These are phyloP conservation scores for Leishmania major DNA, from an alignment of 208 protist genomes.

Conservation along the genomic window DNA sequence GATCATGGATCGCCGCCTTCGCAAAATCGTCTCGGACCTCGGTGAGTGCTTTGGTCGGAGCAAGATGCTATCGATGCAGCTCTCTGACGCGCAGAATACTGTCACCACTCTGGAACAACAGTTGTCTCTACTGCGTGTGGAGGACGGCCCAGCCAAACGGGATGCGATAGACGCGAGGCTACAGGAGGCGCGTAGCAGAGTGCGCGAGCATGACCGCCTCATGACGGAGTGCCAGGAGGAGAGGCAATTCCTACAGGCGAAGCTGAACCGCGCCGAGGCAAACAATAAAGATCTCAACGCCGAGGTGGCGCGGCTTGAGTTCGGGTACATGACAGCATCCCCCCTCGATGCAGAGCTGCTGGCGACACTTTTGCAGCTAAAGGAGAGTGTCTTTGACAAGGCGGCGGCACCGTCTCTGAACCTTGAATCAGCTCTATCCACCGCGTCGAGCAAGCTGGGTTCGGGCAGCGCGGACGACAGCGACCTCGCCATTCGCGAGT, in stretches of 20 bases:
- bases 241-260: constrained; percentile 50
- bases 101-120: constrained; percentile 68
- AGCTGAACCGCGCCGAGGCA: constrained; percentile 57
- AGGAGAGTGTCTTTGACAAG: constrained; percentile 81
- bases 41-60: constrained; percentile 36
- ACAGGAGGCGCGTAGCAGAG: constrained; percentile 42
- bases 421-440: constrained; percentile 28
- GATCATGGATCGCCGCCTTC: constrained; percentile 72
- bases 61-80: constrained; percentile 49
- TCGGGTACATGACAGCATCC: constrained; percentile 35
- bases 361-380: constrained; percentile 60
- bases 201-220: constrained; percentile 57
- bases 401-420: constrained; percentile 58
- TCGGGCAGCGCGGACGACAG: constrained; percentile 27
- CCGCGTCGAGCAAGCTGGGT: background rate
- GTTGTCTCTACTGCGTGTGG: constrained; percentile 44
- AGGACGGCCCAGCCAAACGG: constrained; percentile 23
- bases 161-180: constrained; percentile 56
- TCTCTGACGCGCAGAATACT: constrained; percentile 59
- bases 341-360: constrained; percentile 55
- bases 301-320: constrained; percentile 75
- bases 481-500: constrained; percentile 74
- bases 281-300: constrained; percentile 63
- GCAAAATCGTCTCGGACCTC: constrained; percentile 46
- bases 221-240: constrained; percentile 75